Base-by-base conservation (phyloP, 2,329 filamentous ascomycete genomes). In the Fonsecaea erecta region DNA sequence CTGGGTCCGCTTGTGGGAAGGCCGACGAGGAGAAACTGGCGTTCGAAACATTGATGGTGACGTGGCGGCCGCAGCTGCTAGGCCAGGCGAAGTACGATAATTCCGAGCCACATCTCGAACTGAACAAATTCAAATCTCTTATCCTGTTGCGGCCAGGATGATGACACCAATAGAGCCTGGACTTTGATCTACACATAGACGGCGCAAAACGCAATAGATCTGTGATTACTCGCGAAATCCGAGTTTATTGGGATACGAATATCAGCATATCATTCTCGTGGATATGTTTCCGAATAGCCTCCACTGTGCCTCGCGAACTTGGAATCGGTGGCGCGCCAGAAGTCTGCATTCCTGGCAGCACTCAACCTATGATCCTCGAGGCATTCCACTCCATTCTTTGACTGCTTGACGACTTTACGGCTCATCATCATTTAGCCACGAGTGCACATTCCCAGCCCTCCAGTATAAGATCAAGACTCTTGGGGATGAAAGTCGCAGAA, bases 1-100 rank as follows among this genome's bases (percentile, higher is more conserved):
- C 89, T 99, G 94, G 94, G 86, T 91, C 64, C 85, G 93, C 48
- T 74, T 98, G 18, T 97, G 97, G 74, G 93, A 89, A 68, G 73
- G 80, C 11, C 73, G 75, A 52, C 72, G 72, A 60, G 80, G 67
- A 51, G 73, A 80, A 2, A 82, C 85, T 66, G 82, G 79, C 7
- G 71, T 72, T 24, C 70, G 72, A 52, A 83, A 87, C 55, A 84
- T 89, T 70, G 84, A 88, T 66, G 87, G 90, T 62, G 83, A 90
- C 65, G 83, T 86, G 14, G 85, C 86, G 12, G 86, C 85, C 6
- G 85, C 76, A 21, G 76, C 72, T 32, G 77, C 77, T 11, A 77
- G 79, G 63, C 75, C 79, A 8, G 71, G 77, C 54, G 67, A 69
- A 54, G 67, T 69, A 59, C 67, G 64, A 51, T 69, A 56, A 67